Percentiles rank a stretch among this genome's conserved stretches.
phyloP scores from a whole-genome alignment of 2,329 filamentous ascomycete genomes.

The Ceratocystis eucalypticola region DNA sequence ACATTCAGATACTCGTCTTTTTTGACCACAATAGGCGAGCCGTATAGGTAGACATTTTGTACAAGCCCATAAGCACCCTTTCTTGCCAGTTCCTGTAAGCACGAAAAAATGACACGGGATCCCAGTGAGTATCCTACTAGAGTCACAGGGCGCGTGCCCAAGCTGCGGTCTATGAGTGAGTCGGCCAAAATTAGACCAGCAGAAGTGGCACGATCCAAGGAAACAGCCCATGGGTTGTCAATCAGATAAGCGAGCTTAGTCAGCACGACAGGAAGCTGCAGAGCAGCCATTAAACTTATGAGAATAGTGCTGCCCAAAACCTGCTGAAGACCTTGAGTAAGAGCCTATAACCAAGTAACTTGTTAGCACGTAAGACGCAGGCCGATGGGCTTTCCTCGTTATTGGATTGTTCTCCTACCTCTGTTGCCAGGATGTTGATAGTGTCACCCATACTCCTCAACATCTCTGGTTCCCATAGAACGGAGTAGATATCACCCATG shows the following conservation, averaged over 20 bases:
- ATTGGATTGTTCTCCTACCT: slow-evolving; percentile 49
- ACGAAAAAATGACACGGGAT: slow-evolving; percentile 82
- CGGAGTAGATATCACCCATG: slow-evolving; percentile 96
- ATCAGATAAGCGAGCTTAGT: slow-evolving; percentile 93
- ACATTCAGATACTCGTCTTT: slow-evolving; percentile 76
- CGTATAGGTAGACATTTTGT: slow-evolving; percentile 92
- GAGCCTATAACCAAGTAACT: slow-evolving; percentile 42
- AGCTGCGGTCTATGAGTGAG: slow-evolving; percentile 78
- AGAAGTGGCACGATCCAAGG: slow-evolving; percentile 73
- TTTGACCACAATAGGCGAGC: slow-evolving; percentile 81
- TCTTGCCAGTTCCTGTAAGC: slow-evolving; percentile 70
- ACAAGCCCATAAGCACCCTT: slow-evolving; percentile 76
- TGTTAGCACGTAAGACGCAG: background rate
- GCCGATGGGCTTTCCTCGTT: background rate
- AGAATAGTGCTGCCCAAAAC: slow-evolving; percentile 82
- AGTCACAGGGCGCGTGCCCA: slow-evolving; percentile 82
- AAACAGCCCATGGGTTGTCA: slow-evolving; percentile 98
- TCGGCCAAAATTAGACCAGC: slow-evolving; percentile 89
- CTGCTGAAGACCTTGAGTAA: slow-evolving; percentile 93
- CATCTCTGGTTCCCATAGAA: slow-evolving; percentile 98
- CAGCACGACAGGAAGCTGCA: slow-evolving; percentile 82
- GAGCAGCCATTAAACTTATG: slow-evolving; percentile 75
- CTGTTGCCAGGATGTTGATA: slow-evolving; percentile 94
- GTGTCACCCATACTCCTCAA: slow-evolving; percentile 94
- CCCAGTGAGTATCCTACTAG: slow-evolving; percentile 91